Evolutionary conservation across 1,284 basidiomycete genomes (phyloP).

Genomic region (Ustilago shanxiensis): DNA sequence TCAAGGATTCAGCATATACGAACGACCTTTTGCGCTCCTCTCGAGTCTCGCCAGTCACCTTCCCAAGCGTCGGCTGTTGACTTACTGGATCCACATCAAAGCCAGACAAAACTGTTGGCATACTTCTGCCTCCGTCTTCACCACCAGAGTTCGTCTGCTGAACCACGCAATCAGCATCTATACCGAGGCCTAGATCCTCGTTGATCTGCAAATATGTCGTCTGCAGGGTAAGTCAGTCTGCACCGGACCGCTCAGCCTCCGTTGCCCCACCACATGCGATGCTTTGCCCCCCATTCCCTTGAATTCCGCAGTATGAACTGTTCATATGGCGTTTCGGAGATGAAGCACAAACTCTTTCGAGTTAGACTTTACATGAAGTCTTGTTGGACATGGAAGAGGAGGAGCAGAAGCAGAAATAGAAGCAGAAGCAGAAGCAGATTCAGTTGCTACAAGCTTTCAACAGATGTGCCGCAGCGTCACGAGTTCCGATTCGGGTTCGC

Average conservation of each 20-base stretch:
- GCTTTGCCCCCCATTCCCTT: background rate
- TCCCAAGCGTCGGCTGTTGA: background rate
- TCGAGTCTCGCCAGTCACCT: slow-evolving; percentile 6
- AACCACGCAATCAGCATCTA: background rate
- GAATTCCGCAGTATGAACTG: slow-evolving; percentile 13
- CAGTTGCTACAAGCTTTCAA: background rate
- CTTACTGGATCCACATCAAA: background rate
- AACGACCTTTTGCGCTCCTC: slow-evolving; percentile 14
- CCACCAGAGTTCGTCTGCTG: background rate
- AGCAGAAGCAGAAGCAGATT: too few relatives aligned
- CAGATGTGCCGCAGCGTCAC: background rate
- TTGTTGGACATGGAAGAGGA: background rate
- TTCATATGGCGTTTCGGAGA: slow-evolving; percentile 17
- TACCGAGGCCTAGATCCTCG: background rate
- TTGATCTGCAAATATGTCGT: slow-evolving; percentile 19
- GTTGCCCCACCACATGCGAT: slow-evolving; percentile 10
- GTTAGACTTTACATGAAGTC: background rate
- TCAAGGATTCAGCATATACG: slow-evolving; percentile 28
- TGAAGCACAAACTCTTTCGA: slow-evolving; percentile 7
- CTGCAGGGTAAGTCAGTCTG: slow-evolving; percentile 37
- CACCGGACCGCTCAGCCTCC: slow-evolving; percentile 1
- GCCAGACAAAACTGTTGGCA: background rate
- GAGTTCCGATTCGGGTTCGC: background rate
- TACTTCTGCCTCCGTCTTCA: background rate
- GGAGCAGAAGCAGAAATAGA: background rate